These are phyloP conservation scores for Macrophomina tecta DNA, from an alignment of 2,329 filamentous ascomycete species.

Conservation along the genomic window DNA sequence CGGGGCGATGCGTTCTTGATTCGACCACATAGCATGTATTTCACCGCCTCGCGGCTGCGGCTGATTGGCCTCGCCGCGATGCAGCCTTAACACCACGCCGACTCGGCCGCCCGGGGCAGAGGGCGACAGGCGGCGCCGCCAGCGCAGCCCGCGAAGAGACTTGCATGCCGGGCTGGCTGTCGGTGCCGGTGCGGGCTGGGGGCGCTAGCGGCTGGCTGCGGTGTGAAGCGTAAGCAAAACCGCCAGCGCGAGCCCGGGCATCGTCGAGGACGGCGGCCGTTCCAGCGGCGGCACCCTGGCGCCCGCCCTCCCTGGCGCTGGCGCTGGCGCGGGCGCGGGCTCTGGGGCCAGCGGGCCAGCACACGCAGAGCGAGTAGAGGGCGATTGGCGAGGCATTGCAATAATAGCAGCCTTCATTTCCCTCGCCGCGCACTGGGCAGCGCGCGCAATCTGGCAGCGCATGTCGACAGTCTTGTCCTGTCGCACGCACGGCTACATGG, in stretches of 20 bases:
- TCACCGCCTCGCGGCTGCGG: constrained; percentile 21
- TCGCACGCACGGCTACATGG: neutral
- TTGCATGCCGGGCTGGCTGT: too few species aligned
- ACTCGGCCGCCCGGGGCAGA: neutral
- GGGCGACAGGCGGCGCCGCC: neutral
- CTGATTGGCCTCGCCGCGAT: constrained; percentile 4
- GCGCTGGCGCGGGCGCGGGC: neutral
- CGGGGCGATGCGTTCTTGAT: neutral
- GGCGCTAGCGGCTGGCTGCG: constrained; percentile 19
- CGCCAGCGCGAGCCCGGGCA: neutral
- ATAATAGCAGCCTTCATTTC: constrained; percentile 14
- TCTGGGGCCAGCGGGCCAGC: neutral
- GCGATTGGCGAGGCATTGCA: neutral
- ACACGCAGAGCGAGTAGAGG: neutral
- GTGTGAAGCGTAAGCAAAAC: constrained; percentile 8
- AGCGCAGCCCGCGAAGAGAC: neutral
- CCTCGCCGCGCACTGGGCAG: neutral
- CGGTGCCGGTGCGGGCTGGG: neutral
- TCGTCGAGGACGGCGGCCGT: neutral
- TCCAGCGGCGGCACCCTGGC: neutral
- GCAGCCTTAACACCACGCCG: constrained; percentile 17
- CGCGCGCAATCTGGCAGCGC: neutral
- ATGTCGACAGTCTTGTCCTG: too few species aligned
- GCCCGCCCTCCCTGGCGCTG: neutral
- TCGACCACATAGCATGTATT: constrained; percentile 11